A percentile compares a stretch with the other conserved stretches of the same genome.
These are phyloP conservation scores for Cadophora gregata DNA, from an alignment of 2,329 filamentous ascomycete genomes.

Conservation along the genomic window DNA sequence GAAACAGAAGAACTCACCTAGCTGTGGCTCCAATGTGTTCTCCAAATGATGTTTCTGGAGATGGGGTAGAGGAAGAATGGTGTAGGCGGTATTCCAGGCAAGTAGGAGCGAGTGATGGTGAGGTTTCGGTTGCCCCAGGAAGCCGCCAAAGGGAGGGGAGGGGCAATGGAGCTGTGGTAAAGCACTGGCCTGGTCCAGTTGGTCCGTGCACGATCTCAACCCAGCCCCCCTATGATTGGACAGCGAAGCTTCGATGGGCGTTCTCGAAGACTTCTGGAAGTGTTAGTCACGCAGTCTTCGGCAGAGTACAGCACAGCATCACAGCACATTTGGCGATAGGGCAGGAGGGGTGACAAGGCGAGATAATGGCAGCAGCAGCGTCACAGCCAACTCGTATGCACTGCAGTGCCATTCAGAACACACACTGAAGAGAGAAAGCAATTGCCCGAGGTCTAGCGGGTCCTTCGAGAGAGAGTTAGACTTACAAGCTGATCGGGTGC, in stretches of 20 bases:
- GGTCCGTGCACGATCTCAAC: neutral
- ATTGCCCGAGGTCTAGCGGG: neutral
- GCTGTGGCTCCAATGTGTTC: neutral
- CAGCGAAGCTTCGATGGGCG: constrained; percentile 14
- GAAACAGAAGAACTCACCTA: neutral
- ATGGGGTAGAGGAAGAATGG: neutral
- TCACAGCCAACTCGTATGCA: neutral
- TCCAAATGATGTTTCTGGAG: neutral
- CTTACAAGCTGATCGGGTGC: neutral
- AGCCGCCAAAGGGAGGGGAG: constrained; percentile 5
- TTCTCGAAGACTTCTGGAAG: constrained; percentile 21
- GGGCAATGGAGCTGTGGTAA: constrained; percentile 14
- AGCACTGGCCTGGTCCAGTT: constrained; percentile 5
- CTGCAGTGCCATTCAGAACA: neutral
- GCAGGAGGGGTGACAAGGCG: neutral
- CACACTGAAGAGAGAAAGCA: neutral
- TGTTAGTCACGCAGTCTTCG: constrained; percentile 10
- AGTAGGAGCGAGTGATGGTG: neutral
- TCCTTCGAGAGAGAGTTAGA: neutral
- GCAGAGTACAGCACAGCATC: constrained; percentile 8
- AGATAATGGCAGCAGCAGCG: constrained; percentile 5
- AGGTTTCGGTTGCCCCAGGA: neutral
- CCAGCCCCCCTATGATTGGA: neutral
- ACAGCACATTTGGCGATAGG: neutral
- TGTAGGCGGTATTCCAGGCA: neutral